Evolutionary conservation across 108 stramenopile species (phyloP).

Genomic region (Chaetoceros tenuissimus): DNA sequence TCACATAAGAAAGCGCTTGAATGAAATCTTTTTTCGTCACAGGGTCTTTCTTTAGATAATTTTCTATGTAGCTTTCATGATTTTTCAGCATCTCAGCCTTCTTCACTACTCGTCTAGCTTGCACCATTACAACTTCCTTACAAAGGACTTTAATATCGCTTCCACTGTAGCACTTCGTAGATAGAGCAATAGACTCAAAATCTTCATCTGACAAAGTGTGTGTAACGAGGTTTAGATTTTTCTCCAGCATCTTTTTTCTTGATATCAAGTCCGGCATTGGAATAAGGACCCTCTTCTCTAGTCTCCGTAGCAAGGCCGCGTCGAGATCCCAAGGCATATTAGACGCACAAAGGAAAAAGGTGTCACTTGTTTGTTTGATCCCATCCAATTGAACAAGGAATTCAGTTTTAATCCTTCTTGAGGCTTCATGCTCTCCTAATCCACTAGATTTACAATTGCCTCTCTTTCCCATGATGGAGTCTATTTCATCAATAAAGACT

Average conservation of each 20-base stretch:
- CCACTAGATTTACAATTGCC: conserved; percentile 21
- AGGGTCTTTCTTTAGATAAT: neutral
- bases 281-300: conserved; percentile 62
- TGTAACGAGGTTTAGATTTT: conserved; percentile 16
- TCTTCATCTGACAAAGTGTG: conserved; percentile 17
- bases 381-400: conserved; percentile 84
- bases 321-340: conserved; percentile 84
- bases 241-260: conserved; percentile 49
- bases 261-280: conserved; percentile 45
- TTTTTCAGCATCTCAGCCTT: too few species aligned
- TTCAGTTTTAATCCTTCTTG: conserved; percentile 83
- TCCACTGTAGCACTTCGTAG: conserved; percentile 42
- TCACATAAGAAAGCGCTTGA: neutral
- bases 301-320: conserved; percentile 51
- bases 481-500: conserved; percentile 82
- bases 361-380: conserved; percentile 4
- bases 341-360: conserved; percentile 63
- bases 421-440: conserved; percentile 74
- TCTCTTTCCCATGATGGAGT: conserved; percentile 54
- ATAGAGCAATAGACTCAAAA: conserved; percentile 7
- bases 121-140: conserved; percentile 70
- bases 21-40: neutral
- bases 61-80: too few species aligned
- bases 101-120: conserved; percentile 33
- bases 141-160: conserved; percentile 47